A percentile compares a stretch with the other conserved stretches of the same genome.
Conservation (phyloP, 176 grass and related monocot species). For the Oryza meyeriana region DNA sequence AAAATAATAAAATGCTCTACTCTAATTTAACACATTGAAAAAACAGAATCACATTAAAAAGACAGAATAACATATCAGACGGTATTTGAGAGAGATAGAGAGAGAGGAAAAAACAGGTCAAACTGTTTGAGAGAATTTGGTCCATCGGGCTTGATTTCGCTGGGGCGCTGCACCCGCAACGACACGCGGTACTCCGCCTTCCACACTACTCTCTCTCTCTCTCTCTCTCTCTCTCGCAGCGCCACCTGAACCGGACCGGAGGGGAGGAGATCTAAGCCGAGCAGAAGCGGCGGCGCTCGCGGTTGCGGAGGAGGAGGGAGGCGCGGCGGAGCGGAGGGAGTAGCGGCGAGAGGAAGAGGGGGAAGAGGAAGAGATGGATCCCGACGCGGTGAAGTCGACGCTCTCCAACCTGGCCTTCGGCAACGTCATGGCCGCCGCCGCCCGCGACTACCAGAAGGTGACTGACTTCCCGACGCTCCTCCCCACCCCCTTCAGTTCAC, state of each 20-base stretch:
- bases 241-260: not conserved
- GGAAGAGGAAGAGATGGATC: constrained; percentile 54
- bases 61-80: too few relatives aligned
- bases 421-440: constrained; percentile 85
- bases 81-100: too few relatives aligned
- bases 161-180: too few relatives aligned
- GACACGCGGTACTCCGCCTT: not conserved
- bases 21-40: too few relatives aligned
- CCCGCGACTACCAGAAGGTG: constrained; percentile 95
- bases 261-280: constrained; percentile 25
- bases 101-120: not conserved
- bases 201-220: too few relatives aligned
- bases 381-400: constrained; percentile 68
- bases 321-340: not conserved
- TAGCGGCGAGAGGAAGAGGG: not conserved
- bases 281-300: not conserved
- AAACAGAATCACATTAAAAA: too few relatives aligned
- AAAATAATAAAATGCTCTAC: too few relatives aligned
- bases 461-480: not conserved
- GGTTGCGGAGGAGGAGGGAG: not conserved
- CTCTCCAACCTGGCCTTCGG: constrained; percentile 77
- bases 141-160: not conserved
- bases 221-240: not conserved
- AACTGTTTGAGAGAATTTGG: not conserved
- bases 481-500: too few relatives aligned